These are phyloP conservation scores for Quercus bicolor DNA, from an alignment of 306 rosid genomes.

Conservation along the genomic window DNA sequence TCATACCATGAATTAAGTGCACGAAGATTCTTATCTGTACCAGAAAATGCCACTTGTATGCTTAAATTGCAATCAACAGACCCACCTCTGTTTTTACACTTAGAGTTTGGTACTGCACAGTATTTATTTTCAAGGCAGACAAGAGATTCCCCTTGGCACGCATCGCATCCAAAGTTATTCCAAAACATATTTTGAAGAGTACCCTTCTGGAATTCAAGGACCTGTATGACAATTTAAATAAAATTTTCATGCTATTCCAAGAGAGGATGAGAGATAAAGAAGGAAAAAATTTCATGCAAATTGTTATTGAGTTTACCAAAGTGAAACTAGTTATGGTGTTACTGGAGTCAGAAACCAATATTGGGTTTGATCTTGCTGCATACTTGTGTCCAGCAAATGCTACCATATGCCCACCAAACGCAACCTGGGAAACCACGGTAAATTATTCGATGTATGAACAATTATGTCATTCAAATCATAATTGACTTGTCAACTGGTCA, in stretches of 20 bases:
- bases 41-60: slow-evolving; percentile 78
- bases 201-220: slow-evolving; percentile 71
- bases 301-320: slow-evolving; percentile 45
- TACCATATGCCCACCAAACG: slow-evolving; percentile 62
- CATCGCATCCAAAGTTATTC: slow-evolving; percentile 73
- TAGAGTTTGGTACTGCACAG: slow-evolving; percentile 62
- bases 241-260: slow-evolving; percentile 8
- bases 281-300: background rate
- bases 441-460: too few relatives aligned
- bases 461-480: too few relatives aligned
- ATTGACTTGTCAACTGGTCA: too few relatives aligned
- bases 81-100: slow-evolving; percentile 55
- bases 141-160: slow-evolving; percentile 44
- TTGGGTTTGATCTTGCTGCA: slow-evolving; percentile 87
- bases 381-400: slow-evolving; percentile 91
- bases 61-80: slow-evolving; percentile 49
- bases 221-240: slow-evolving; percentile 37
- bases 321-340: slow-evolving; percentile 74
- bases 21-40: slow-evolving; percentile 74
- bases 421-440: slow-evolving; percentile 27
- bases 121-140: slow-evolving; percentile 61
- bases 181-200: slow-evolving; percentile 72
- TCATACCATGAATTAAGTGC: slow-evolving; percentile 89
- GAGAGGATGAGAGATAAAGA: background rate
- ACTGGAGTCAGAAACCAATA: slow-evolving; percentile 49